These are phyloP conservation scores for Acephala macrosclerotiorum DNA, from an alignment of 2,329 filamentous ascomycete species.

Conservation along the genomic window DNA sequence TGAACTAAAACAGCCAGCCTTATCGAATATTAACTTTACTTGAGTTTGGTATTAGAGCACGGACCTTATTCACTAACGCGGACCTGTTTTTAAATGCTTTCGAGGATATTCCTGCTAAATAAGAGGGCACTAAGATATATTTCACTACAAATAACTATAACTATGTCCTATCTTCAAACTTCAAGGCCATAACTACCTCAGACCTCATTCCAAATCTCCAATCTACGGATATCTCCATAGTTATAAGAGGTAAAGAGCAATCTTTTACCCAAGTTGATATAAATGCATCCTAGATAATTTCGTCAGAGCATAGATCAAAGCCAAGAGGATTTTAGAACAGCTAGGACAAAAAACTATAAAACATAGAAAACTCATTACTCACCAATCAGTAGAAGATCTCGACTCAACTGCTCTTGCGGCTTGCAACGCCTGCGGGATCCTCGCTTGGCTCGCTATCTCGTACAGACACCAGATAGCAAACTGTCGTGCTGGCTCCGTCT, in stretches of 20 bases:
- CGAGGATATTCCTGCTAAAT: no score
- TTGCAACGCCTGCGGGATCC: constrained; percentile 14
- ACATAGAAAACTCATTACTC: background rate
- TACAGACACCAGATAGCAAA: constrained; percentile 15
- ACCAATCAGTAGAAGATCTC: constrained; percentile 13
- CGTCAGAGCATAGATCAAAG: background rate
- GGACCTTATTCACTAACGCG: no score
- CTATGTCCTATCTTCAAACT: no score
- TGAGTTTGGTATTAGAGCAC: no score
- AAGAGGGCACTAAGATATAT: no score
- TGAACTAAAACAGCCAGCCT: no score
- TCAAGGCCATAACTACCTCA: no score
- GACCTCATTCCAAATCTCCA: no score
- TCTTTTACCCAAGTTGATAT: background rate
- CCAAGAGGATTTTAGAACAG: background rate
- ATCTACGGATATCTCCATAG: no score
- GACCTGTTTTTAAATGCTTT: no score
- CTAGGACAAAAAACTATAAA: background rate
- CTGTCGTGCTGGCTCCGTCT: constrained; percentile 13
- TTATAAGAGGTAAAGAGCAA: background rate
- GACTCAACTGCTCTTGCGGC: constrained; percentile 17
- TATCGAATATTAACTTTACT: no score
- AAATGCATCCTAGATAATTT: background rate
- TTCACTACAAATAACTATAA: no score
- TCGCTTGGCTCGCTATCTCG: constrained; percentile 18